Evolutionary conservation across 768 basidiomycete species (phyloP).

Genomic region (Rhizopogon vinicolor): DNA sequence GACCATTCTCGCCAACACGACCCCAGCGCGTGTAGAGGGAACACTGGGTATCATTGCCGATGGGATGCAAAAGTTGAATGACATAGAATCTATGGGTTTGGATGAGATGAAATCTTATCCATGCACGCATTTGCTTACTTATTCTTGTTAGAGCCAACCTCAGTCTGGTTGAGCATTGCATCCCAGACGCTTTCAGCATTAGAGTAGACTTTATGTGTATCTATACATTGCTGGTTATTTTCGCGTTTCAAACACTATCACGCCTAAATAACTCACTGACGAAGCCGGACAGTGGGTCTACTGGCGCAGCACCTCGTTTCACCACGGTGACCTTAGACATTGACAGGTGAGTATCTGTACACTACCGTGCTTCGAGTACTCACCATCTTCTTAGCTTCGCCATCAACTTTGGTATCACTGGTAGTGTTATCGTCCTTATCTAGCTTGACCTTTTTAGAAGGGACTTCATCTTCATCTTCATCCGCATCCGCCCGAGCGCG

Average conservation of each 20-base stretch:
- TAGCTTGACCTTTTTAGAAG: constrained; percentile 16
- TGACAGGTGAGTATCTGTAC: not conserved
- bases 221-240: constrained; percentile 20
- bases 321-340: constrained; percentile 40
- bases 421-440: constrained; percentile 9
- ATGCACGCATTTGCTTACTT: constrained; percentile 33
- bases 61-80: constrained; percentile 49
- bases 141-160: constrained; percentile 42
- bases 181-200: constrained; percentile 45
- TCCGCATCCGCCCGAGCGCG: constrained; percentile 10
- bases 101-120: not conserved
- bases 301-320: constrained; percentile 52
- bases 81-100: constrained; percentile 46
- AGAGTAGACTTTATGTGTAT: constrained; percentile 47
- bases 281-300: constrained; percentile 41
- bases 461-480: constrained; percentile 6
- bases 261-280: constrained; percentile 35
- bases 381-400: constrained; percentile 39
- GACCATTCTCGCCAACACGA: constrained; percentile 55
- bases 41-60: constrained; percentile 31
- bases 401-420: constrained; percentile 17
- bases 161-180: constrained; percentile 60
- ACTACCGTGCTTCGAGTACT: constrained; percentile 1
- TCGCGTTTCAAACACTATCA: not conserved
- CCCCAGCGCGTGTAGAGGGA: constrained; percentile 54